Conservation (phyloP, 768 basidiomycete genomes). For the Lactarius deliciosus region DNA sequence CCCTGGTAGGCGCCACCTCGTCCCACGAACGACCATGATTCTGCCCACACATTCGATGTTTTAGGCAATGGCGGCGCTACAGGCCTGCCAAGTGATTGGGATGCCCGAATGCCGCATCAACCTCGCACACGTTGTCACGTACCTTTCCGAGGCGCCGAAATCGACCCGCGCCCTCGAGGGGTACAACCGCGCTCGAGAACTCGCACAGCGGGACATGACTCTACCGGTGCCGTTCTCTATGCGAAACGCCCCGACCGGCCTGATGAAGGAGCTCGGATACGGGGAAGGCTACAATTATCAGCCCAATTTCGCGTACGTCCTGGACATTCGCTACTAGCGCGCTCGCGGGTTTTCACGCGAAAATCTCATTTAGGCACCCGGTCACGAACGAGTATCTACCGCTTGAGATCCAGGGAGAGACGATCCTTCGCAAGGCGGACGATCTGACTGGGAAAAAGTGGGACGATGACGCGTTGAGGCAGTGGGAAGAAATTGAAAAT, state of each 20-base stretch:
- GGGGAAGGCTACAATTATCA: constrained; percentile 52
- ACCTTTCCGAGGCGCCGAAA: constrained; percentile 79
- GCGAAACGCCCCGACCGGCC: constrained; percentile 74
- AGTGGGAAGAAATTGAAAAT: constrained; percentile 50
- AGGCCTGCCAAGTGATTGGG: constrained; percentile 67
- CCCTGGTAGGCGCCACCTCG: constrained; percentile 49
- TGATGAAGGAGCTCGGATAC: constrained; percentile 58
- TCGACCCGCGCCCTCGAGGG: constrained; percentile 77
- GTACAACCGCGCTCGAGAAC: constrained; percentile 64
- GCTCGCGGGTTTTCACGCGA: background rate
- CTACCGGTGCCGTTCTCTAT: constrained; percentile 68
- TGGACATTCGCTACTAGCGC: constrained; percentile 21
- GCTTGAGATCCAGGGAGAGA: constrained; percentile 39
- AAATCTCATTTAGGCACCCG: constrained; percentile 42
- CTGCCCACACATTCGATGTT: constrained; percentile 6
- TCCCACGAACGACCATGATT: background rate
- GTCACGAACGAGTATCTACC: constrained; percentile 56
- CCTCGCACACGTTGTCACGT: constrained; percentile 73
- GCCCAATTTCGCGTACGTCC: constrained; percentile 42
- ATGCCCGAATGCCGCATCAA: constrained; percentile 86
- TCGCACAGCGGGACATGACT: constrained; percentile 52
- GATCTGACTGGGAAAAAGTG: constrained; percentile 44
- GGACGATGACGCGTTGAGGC: constrained; percentile 48
- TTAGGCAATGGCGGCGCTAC: constrained; percentile 61
- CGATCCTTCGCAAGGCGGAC: constrained; percentile 41